These are phyloP conservation scores for Calonectria multiphialidica DNA, from an alignment of 2,329 filamentous ascomycete species.

Conservation along the genomic window DNA sequence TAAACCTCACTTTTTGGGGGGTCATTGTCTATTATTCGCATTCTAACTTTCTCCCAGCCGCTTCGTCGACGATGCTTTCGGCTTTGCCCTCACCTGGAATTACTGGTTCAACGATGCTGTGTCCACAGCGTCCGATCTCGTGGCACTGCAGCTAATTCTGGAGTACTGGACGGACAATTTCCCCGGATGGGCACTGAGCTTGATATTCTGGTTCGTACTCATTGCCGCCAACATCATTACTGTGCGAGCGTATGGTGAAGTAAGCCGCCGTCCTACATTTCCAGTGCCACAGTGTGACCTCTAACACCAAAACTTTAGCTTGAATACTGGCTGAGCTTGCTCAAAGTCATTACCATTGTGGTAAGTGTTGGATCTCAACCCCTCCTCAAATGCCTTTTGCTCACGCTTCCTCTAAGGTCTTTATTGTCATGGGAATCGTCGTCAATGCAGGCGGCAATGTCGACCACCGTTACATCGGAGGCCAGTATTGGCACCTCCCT, in stretches of 20 bases:
- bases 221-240: constrained; percentile 56
- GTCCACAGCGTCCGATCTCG: constrained; percentile 67
- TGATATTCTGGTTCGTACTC: constrained; percentile 71
- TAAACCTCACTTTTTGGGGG: background rate
- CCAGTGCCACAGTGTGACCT: too few species aligned
- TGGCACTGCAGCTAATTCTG: constrained; percentile 64
- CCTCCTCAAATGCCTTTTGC: rapidly evolving
- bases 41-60: constrained; percentile 42
- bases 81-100: constrained; percentile 69
- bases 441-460: constrained; percentile 66
- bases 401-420: constrained; percentile 50
- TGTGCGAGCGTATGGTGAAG: constrained; percentile 51
- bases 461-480: constrained; percentile 67
- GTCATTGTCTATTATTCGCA: background rate
- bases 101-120: constrained; percentile 76
- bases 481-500: constrained; percentile 67
- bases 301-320: constrained; percentile 56
- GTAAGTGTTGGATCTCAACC: constrained; percentile 35
- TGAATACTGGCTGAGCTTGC: constrained; percentile 68
- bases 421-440: constrained; percentile 73
- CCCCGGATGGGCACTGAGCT: constrained; percentile 71
- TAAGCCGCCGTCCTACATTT: constrained; percentile 11
- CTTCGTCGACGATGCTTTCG: constrained; percentile 66
- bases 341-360: constrained; percentile 66
- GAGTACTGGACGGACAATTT: constrained; percentile 73